phyloP scores from a whole-genome alignment of 768 basidiomycete species.

The Tricholoma flavovirens region DNA sequence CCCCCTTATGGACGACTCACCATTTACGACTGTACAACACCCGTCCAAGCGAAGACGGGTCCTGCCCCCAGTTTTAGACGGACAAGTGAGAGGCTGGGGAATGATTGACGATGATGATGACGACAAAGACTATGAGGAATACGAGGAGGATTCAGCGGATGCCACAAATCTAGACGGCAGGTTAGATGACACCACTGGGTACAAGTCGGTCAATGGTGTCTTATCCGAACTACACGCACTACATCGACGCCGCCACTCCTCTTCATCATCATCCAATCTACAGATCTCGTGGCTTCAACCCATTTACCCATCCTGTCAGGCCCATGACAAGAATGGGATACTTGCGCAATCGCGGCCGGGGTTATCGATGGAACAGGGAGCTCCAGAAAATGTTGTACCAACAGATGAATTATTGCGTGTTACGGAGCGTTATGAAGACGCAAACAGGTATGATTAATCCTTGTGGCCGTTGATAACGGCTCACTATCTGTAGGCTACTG shows the following conservation, averaged over 20 bases:
- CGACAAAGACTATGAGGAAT: slow-evolving; percentile 22
- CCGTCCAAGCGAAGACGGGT: slow-evolving; percentile 50
- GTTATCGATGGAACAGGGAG: too few relatives aligned
- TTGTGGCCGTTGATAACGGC: slow-evolving; percentile 2
- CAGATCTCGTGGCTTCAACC: not conserved
- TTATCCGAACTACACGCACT: slow-evolving; percentile 68
- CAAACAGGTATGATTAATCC: slow-evolving; percentile 46
- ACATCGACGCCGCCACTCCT: slow-evolving; percentile 57
- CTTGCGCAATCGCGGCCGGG: not conserved
- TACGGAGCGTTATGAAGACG: slow-evolving; percentile 54
- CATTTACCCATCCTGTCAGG: not conserved
- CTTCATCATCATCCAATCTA: slow-evolving; percentile 19
- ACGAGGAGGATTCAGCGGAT: slow-evolving; percentile 15
- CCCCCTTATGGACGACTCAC: slow-evolving; percentile 23
- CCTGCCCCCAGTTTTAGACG: slow-evolving; percentile 48
- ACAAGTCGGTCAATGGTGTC: slow-evolving; percentile 57
- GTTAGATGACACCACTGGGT: slow-evolving; percentile 30
- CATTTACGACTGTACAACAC: slow-evolving; percentile 22
- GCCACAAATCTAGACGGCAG: slow-evolving; percentile 17
- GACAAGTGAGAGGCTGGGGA: slow-evolving; percentile 43
- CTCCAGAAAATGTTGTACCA: not conserved
- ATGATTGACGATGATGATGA: slow-evolving; percentile 26
- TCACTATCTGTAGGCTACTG: slow-evolving; percentile 40
- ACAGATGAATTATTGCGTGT: slow-evolving; percentile 41
- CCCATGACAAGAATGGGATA: not conserved